Percentiles rank a stretch among this genome's conserved stretches.
These are phyloP conservation scores for Xylaria sp. DNA, from an alignment of 2,329 filamentous ascomycete genomes.

Conservation along the genomic window DNA sequence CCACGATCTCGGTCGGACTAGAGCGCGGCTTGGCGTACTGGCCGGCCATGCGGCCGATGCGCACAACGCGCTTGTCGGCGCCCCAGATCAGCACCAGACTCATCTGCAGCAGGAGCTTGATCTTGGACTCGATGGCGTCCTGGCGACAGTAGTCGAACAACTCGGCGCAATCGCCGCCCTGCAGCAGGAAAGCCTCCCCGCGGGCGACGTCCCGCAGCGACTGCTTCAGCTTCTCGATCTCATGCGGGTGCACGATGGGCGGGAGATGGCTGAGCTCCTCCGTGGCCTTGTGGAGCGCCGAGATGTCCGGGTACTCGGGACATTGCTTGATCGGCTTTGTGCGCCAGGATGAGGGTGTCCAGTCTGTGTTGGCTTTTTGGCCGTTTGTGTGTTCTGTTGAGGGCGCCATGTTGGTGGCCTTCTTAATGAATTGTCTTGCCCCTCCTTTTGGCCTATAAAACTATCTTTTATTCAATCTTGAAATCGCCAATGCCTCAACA, in stretches of 20 bases:
- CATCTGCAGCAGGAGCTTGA: slow-evolving; percentile 97
- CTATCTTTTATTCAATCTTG: no score
- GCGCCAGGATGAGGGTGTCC: slow-evolving; percentile 76
- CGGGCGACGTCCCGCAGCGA: slow-evolving; percentile 86
- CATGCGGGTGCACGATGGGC: slow-evolving; percentile 80
- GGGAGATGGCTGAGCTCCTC: slow-evolving; percentile 75
- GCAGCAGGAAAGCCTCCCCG: slow-evolving; percentile 91
- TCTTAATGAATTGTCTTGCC: neutral
- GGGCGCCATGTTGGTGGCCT: slow-evolving; percentile 30
- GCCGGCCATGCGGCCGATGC: slow-evolving; percentile 95
- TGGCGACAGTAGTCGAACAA: slow-evolving; percentile 96
- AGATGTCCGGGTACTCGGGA: slow-evolving; percentile 73
- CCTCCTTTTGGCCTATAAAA: neutral
- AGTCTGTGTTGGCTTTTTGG: slow-evolving; percentile 46
- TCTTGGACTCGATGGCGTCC: slow-evolving; percentile 90
- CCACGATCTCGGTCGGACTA: slow-evolving; percentile 82
- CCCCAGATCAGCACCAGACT: slow-evolving; percentile 95
- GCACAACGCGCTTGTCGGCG: slow-evolving; percentile 80
- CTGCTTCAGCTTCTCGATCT: slow-evolving; percentile 82
- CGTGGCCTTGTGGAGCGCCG: slow-evolving; percentile 67
- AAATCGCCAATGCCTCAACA: slow-evolving; percentile 3
- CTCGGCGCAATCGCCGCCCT: slow-evolving; percentile 97
- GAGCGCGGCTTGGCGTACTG: slow-evolving; percentile 97
- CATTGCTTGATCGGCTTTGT: slow-evolving; percentile 82
- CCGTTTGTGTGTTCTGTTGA: slow-evolving; percentile 31